These are phyloP conservation scores for Passalora sequoiae DNA, from an alignment of 2,329 filamentous ascomycete species.

Conservation along the genomic window DNA sequence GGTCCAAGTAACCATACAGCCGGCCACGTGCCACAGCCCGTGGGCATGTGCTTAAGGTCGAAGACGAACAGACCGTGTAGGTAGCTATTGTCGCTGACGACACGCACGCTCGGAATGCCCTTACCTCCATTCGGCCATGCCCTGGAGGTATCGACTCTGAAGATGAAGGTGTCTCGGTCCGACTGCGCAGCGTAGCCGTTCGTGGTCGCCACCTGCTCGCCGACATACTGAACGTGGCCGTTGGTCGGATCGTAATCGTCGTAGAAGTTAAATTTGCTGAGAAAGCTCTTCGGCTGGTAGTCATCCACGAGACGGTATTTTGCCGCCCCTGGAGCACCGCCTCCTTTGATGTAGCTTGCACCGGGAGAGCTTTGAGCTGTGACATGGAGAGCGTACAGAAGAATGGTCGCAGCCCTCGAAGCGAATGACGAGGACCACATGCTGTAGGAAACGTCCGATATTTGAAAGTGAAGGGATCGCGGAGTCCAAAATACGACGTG, in stretches of 20 bases:
- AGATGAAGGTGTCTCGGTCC: conserved; percentile 20
- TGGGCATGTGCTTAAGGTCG: conserved; percentile 37
- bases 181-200: conserved; percentile 29
- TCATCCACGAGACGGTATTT: conserved; percentile 31
- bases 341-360: conserved; percentile 25
- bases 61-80: conserved; percentile 38
- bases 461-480: too few species aligned
- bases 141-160: conserved; percentile 35
- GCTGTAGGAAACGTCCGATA: conserved; percentile 1
- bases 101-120: conserved; percentile 33
- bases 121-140: conserved; percentile 40
- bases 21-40: conserved; percentile 39
- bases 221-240: conserved; percentile 40
- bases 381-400: conserved; percentile 18
- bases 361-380: conserved; percentile 27
- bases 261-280: conserved; percentile 35
- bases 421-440: conserved; percentile 26
- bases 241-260: conserved; percentile 31
- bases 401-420: conserved; percentile 21
- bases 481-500: too few species aligned
- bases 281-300: conserved; percentile 30
- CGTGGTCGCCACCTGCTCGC: conserved; percentile 32
- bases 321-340: conserved; percentile 28
- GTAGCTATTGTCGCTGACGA: conserved; percentile 36
- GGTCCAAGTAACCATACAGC: conserved; percentile 46